phyloP scores from a whole-genome alignment of 2,329 filamentous ascomycete genomes.

The Neocucurbitaria cava region DNA sequence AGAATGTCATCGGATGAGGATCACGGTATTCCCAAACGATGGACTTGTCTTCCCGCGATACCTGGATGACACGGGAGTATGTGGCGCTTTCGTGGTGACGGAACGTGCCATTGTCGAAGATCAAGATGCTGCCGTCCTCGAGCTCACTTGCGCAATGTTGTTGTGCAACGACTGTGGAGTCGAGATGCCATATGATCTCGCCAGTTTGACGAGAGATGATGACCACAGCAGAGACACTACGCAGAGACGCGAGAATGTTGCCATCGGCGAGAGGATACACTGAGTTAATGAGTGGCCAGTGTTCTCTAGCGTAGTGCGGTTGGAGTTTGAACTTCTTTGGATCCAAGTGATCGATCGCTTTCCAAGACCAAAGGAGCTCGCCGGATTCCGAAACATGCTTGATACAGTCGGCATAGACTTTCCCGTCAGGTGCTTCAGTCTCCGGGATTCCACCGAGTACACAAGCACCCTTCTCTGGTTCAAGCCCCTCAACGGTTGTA shows the following conservation, averaged over 20 bases:
- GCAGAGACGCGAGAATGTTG: conserved; percentile 53
- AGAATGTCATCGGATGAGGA: conserved; percentile 50
- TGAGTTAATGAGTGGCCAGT: conserved; percentile 57
- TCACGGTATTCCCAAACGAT: conserved; percentile 57
- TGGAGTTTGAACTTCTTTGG: conserved; percentile 51
- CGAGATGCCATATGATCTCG: conserved; percentile 53
- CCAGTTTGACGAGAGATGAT: conserved; percentile 52
- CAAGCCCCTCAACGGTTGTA: conserved; percentile 52
- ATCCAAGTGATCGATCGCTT: conserved; percentile 51
- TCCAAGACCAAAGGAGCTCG: conserved; percentile 54
- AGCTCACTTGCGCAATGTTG: conserved; percentile 56
- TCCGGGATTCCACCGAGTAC: conserved; percentile 53
- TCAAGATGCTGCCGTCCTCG: conserved; percentile 52
- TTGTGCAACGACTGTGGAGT: conserved; percentile 51
- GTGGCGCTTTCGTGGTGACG: conserved; percentile 50
- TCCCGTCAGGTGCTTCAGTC: conserved; percentile 49
- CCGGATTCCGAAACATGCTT: conserved; percentile 51
- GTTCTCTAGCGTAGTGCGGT: conserved; percentile 50
- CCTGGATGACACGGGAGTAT: conserved; percentile 53
- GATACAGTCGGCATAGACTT: conserved; percentile 53
- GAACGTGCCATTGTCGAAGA: conserved; percentile 58
- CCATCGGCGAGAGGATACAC: conserved; percentile 51
- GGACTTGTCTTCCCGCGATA: conserved; percentile 48
- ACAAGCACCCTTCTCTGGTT: conserved; percentile 41
- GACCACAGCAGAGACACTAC: conserved; percentile 53